Percentiles rank a stretch among this genome's conserved stretches.
phyloP scores from a whole-genome alignment of 2,329 filamentous ascomycete species.

The Tolypocladium ovalisporum region DNA sequence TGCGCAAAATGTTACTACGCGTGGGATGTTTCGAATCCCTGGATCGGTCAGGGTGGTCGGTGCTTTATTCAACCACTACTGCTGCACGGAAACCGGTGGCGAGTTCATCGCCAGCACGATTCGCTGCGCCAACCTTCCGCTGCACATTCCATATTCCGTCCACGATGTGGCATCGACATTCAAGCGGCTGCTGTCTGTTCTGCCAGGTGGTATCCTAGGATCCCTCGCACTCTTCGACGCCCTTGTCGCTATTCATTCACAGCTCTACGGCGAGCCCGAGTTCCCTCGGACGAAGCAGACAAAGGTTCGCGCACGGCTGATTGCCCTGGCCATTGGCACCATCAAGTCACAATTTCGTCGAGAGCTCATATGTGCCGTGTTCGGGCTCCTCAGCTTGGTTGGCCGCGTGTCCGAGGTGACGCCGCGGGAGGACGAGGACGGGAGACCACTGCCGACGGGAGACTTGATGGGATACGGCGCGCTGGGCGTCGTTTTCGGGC shows the following conservation, averaged over 20 bases:
- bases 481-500: slow-evolving; percentile 54
- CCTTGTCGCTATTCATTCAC: slow-evolving; percentile 48
- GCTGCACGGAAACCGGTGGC: slow-evolving; percentile 32
- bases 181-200: slow-evolving; percentile 50
- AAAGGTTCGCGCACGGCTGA: slow-evolving; percentile 50
- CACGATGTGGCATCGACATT: slow-evolving; percentile 60
- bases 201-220: slow-evolving; percentile 57
- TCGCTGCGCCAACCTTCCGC: slow-evolving; percentile 46
- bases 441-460: slow-evolving; percentile 39
- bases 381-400: slow-evolving; percentile 52
- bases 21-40: slow-evolving; percentile 53
- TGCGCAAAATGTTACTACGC: slow-evolving; percentile 41
- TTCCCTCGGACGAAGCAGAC: slow-evolving; percentile 40
- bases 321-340: slow-evolving; percentile 50
- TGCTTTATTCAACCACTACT: slow-evolving; percentile 54
- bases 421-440: slow-evolving; percentile 38
- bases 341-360: slow-evolving; percentile 49
- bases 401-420: slow-evolving; percentile 45
- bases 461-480: slow-evolving; percentile 55
- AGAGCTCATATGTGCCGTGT: slow-evolving; percentile 55
- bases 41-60: slow-evolving; percentile 47
- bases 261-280: slow-evolving; percentile 41
- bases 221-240: slow-evolving; percentile 51
- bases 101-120: slow-evolving; percentile 46
- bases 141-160: slow-evolving; percentile 45